Percentiles rank a stretch among this genome's conserved stretches.
Conservation (phyloP, 2,329 filamentous ascomycete genomes). For the Alternaria sp. region DNA sequence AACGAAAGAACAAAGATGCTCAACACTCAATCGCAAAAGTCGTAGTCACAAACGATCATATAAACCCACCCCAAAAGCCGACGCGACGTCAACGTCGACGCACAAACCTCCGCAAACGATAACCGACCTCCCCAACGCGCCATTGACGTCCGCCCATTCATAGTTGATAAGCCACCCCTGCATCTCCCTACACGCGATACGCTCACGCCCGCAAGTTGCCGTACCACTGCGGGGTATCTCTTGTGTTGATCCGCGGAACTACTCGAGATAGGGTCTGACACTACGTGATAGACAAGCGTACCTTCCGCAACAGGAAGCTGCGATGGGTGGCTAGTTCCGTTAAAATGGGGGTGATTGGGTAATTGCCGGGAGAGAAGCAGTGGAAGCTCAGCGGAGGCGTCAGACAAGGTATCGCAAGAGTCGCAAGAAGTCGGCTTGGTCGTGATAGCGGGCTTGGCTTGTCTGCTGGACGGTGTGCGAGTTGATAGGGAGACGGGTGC, state of each 20-base stretch:
- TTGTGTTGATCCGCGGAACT: constrained; percentile 13
- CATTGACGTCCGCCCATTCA: constrained; percentile 12
- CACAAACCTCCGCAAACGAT: constrained; percentile 2
- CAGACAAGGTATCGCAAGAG: not conserved
- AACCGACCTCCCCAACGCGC: constrained; percentile 10
- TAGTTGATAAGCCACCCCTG: constrained; percentile 24
- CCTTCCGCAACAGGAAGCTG: constrained; percentile 33
- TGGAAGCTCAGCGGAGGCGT: not conserved
- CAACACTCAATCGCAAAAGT: not conserved
- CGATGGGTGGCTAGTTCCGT: not conserved
- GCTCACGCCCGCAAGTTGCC: constrained; percentile 10
- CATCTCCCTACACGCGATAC: constrained; percentile 1
- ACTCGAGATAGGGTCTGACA: constrained; percentile 18
- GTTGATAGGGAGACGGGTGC: not conserved
- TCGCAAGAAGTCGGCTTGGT: constrained; percentile 1
- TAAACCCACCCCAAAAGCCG: not conserved
- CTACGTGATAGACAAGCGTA: constrained; percentile 18
- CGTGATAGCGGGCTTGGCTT: not conserved
- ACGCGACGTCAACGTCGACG: not conserved
- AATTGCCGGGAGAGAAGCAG: not conserved
- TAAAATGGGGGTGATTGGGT: constrained; percentile 1
- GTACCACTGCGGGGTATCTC: constrained; percentile 21
- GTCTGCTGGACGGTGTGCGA: not conserved
- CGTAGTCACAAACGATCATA: not conserved
- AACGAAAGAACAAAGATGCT: not conserved